phyloP scores from a whole-genome alignment of 192 early-diverging fungal species.

The Paraglomus brasilianum region DNA sequence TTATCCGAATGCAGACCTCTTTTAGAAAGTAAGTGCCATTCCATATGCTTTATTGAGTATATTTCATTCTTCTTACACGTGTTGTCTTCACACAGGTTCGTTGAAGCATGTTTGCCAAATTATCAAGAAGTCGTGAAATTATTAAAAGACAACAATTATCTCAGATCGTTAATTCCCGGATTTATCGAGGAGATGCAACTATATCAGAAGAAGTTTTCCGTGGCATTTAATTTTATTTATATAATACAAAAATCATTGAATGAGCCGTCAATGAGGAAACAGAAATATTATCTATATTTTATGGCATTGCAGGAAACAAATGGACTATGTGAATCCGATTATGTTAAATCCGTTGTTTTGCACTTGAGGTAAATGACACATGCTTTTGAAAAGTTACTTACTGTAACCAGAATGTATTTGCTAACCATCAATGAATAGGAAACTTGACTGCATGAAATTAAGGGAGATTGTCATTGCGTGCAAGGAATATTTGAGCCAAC shows the following conservation, averaged over 20 bases:
- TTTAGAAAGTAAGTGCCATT: constrained; percentile 53
- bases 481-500: too few relatives aligned
- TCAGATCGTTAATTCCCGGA: constrained; percentile 50
- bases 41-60: background rate
- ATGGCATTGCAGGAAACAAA: constrained; percentile 52
- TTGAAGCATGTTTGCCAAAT: background rate
- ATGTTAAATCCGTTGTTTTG: constrained; percentile 26
- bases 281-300: constrained; percentile 66
- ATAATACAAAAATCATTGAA: constrained; percentile 53
- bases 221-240: constrained; percentile 59
- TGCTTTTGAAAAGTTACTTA: too few relatives aligned
- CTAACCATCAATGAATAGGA: too few relatives aligned
- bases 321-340: constrained; percentile 36
- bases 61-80: background rate
- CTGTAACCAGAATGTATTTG: too few relatives aligned
- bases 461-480: too few relatives aligned
- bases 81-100: background rate
- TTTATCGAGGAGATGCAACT: constrained; percentile 46
- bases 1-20: constrained; percentile 70
- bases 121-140: constrained; percentile 46
- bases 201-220: constrained; percentile 61
- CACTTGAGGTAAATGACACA: too few relatives aligned
- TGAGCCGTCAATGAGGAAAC: constrained; percentile 45
- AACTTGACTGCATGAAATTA: too few relatives aligned
- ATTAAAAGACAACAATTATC: constrained; percentile 58